A percentile compares a stretch with the other conserved stretches of the same genome.
phyloP scores from a whole-genome alignment of 1,284 basidiomycete species.

The Neotropicomus parvogracilis region DNA sequence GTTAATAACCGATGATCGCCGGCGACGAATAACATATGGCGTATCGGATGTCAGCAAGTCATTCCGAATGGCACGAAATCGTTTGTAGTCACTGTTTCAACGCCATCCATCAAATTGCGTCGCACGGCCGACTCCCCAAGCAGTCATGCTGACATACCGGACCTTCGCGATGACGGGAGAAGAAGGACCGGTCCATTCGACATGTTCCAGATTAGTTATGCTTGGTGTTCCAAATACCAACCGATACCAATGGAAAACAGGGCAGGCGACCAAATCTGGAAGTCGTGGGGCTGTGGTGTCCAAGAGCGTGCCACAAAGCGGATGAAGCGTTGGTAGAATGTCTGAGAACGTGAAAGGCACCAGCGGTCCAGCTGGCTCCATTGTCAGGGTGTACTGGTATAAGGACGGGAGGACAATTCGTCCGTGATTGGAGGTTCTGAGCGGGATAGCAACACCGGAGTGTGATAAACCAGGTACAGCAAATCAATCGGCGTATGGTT shows the following conservation, averaged over 20 bases:
- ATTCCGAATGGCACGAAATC: too few relatives aligned
- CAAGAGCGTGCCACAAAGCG: slow-evolving; percentile 33
- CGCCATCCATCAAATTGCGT: background rate
- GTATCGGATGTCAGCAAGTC: too few relatives aligned
- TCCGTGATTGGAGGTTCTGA: slow-evolving; percentile 6
- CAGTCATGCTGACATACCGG: slow-evolving; percentile 1
- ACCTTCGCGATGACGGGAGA: slow-evolving; percentile 4
- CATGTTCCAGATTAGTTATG: slow-evolving; percentile 7
- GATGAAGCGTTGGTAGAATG: slow-evolving; percentile 20
- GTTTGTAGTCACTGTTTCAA: background rate
- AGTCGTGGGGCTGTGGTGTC: slow-evolving; percentile 26
- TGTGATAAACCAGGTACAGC: slow-evolving; percentile 27
- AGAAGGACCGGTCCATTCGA: slow-evolving; percentile 1
- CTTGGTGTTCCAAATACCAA: background rate
- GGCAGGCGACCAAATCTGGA: slow-evolving; percentile 6
- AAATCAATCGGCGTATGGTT: slow-evolving; percentile 13
- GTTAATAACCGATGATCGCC: background rate
- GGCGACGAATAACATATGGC: background rate
- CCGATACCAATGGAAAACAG: slow-evolving; percentile 1
- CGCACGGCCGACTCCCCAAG: background rate
- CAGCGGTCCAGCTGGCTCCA: background rate
- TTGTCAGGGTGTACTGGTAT: background rate
- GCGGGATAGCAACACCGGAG: slow-evolving; percentile 12
- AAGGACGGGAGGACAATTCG: slow-evolving; percentile 2
- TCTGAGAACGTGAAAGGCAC: slow-evolving; percentile 17